phyloP scores from a whole-genome alignment of 179 eudicot species.

The Dionaea muscipula region DNA sequence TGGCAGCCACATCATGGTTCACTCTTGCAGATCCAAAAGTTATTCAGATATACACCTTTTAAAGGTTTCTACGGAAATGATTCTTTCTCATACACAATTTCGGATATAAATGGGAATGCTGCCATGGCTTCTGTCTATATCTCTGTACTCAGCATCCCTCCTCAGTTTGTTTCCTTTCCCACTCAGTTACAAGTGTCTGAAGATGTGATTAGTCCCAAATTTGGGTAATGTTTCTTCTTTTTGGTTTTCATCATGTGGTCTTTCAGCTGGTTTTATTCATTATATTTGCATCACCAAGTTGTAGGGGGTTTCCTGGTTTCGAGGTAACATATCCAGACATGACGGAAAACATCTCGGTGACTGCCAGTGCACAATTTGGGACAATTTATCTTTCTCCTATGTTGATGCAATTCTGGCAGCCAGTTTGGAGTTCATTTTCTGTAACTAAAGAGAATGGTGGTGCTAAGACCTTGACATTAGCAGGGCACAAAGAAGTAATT shows the following conservation, averaged over 20 bases:
- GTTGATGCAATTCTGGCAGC: constrained; percentile 66
- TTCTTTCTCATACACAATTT: constrained; percentile 48
- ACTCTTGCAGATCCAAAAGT: constrained; percentile 40
- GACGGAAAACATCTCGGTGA: constrained; percentile 49
- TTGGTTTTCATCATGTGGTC: not conserved
- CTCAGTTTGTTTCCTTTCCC: constrained; percentile 65
- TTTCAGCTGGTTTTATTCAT: constrained; percentile 5
- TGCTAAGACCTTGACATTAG: constrained; percentile 29
- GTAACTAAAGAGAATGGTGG: constrained; percentile 26
- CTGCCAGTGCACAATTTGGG: constrained; percentile 47
- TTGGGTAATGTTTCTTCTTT: constrained; percentile 36
- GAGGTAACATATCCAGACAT: constrained; percentile 55
- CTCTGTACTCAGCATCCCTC: constrained; percentile 62
- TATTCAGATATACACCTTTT: constrained; percentile 70
- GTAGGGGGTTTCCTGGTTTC: constrained; percentile 70
- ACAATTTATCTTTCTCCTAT: constrained; percentile 49
- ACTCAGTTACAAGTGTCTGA: constrained; percentile 54
- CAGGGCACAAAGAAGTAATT: constrained; percentile 60
- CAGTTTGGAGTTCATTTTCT: constrained; percentile 44
- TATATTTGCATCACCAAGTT: constrained; percentile 7
- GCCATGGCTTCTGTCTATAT: constrained; percentile 51
- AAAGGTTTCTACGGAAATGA: constrained; percentile 80
- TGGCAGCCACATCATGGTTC: constrained; percentile 82
- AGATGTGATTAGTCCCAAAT: constrained; percentile 55
- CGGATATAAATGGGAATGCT: constrained; percentile 47